Evolutionary conservation across 768 basidiomycete species (phyloP).

Genomic region (Kondoa malvinella): DNA sequence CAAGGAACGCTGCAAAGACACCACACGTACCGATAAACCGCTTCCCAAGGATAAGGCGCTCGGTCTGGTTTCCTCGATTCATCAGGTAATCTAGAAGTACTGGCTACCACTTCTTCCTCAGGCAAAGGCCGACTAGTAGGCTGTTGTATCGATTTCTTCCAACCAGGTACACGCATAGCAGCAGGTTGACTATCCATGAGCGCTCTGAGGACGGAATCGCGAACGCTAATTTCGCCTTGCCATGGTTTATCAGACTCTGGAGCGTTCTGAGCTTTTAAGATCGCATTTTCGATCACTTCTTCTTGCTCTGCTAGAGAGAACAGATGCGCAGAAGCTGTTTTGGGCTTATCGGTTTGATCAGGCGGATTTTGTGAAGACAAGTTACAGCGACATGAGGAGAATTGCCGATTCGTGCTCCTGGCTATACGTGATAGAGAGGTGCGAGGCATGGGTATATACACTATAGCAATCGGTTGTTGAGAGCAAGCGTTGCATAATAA

Average conservation of each 20-base stretch:
- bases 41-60: slow-evolving; percentile 17
- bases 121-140: slow-evolving; percentile 5
- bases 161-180: slow-evolving; percentile 17
- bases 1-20: too few species aligned
- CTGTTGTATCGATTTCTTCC: slow-evolving; percentile 17
- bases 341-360: neutral
- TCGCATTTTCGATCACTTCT: neutral
- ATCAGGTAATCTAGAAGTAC: neutral
- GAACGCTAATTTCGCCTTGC: neutral
- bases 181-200: slow-evolving; percentile 13
- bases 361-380: too few species aligned
- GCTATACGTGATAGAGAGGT: too few species aligned
- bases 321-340: neutral
- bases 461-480: too few species aligned
- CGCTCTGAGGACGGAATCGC: slow-evolving; percentile 16
- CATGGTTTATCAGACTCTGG: neutral
- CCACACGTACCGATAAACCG: slow-evolving; percentile 10
- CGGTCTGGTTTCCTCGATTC: slow-evolving; percentile 8
- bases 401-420: too few species aligned
- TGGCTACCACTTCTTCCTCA: neutral
- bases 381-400: too few species aligned
- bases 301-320: neutral
- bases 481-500: too few species aligned
- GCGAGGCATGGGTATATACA: too few species aligned
- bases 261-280: neutral